Evolutionary conservation across 2,329 filamentous ascomycete genomes (phyloP), one percentile per base, ranked within the genome.

Genomic region (Trichoderma atroviride): DNA sequence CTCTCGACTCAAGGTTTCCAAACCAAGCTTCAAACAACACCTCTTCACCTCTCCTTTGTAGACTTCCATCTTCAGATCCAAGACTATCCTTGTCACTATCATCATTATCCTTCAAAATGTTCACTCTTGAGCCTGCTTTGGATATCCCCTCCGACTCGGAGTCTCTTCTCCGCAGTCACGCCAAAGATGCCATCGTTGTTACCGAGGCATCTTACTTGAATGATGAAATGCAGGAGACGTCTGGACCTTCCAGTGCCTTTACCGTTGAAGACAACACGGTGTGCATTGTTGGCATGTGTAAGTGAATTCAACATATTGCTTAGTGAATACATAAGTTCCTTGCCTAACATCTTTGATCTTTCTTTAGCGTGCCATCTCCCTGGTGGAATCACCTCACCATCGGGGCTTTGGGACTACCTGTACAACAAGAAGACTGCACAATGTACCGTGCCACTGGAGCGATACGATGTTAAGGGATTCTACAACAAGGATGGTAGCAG

Each of bases 401-500:
- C 63, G 14, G 63, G 63, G 53, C 63, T 76, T 60, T 80, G 78
- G 77, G 74, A 78, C 50, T 70, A 79, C 16, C 71, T 80, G 0
- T n/a, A 74, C 37, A 76, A 77, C 62, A 75, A 76, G 22, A 71
- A 71, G 13, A 73, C 74, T 63, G 75, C 72, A 4, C 73, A 72
- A 16, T 74, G 73, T 24, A 69, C 68, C 9, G 75, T 79, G 5
- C 78, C 78, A 9, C 60, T 68, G 14, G 73, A 70, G 55, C 71
- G 77, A 19, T 79, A 75, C 61, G 69, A 16, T 62, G 70, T 19
- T 67, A 60, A 60, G 22, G 47, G 69, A 35, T 60, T 62, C 47
- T 69, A 75, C 64, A 24, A 65, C 73, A 59, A 63, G 73, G 31
- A 66, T 19, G 63, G 63, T 9, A 66, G 37, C 22, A 66, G 63